phyloP scores from a whole-genome alignment of 129 eudicot species.

The Artemisia annua region DNA sequence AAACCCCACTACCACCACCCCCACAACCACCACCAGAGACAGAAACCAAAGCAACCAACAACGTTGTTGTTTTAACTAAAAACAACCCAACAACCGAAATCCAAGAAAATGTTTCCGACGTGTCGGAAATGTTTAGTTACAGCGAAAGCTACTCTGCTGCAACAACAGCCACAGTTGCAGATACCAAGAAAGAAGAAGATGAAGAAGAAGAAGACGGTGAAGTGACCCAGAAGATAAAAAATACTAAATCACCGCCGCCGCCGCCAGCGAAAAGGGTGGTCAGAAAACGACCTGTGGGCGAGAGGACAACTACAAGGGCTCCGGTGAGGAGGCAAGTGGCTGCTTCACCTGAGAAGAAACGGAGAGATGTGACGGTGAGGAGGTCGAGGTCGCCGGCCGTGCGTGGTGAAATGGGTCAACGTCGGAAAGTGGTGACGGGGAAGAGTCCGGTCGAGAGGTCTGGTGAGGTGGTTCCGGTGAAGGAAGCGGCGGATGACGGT shows the following conservation, averaged over 20 bases:
- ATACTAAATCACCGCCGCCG: no score
- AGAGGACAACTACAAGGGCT: slow-evolving; percentile 16
- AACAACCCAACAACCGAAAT: slow-evolving; percentile 12
- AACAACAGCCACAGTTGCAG: slow-evolving; percentile 32
- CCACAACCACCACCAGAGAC: slow-evolving; percentile 6
- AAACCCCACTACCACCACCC: slow-evolving; percentile 29
- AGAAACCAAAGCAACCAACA: not conserved
- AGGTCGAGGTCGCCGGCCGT: slow-evolving; percentile 61
- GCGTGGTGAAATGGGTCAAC: slow-evolving; percentile 36
- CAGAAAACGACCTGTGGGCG: not conserved
- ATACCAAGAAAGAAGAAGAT: slow-evolving; percentile 32
- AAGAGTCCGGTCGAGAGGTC: slow-evolving; percentile 8
- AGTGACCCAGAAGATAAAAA: slow-evolving; percentile 47
- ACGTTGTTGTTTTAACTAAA: not conserved
- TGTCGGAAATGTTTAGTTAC: slow-evolving; percentile 60
- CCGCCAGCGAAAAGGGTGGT: slow-evolving; percentile 29
- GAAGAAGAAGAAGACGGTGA: slow-evolving; percentile 50
- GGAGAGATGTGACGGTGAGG: slow-evolving; percentile 36
- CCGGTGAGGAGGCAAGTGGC: not conserved
- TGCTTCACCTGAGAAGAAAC: no score
- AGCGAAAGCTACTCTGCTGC: slow-evolving; percentile 63
- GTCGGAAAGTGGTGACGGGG: slow-evolving; percentile 23
- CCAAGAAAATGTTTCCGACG: slow-evolving; percentile 42
- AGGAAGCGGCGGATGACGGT: slow-evolving; percentile 6
- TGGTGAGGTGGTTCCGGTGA: slow-evolving; percentile 14